These are phyloP conservation scores for Tetrahymena borealis DNA, from an alignment of 73 alveolate genomes.

Conservation along the genomic window DNA sequence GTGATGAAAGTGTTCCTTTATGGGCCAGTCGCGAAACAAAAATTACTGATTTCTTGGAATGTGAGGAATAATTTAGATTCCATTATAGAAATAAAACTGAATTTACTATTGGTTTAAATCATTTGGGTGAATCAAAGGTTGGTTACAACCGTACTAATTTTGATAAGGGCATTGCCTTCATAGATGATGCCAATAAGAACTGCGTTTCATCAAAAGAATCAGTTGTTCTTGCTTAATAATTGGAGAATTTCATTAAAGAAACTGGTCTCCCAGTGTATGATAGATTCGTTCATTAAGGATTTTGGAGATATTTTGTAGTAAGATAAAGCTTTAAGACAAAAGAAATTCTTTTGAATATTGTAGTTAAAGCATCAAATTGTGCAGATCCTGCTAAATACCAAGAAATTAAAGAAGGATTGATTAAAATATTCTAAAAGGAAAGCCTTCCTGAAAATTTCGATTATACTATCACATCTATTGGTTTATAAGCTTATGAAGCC, in stretches of 20 bases:
- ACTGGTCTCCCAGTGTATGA: slow-evolving; percentile 54
- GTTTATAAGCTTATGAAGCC: not conserved
- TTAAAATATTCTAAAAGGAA: not conserved
- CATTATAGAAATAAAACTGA: slow-evolving; percentile 77
- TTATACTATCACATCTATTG: not conserved
- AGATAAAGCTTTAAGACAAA: slow-evolving; percentile 3
- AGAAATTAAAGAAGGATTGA: not conserved
- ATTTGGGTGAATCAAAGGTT: slow-evolving; percentile 47
- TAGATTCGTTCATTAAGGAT: slow-evolving; percentile 50
- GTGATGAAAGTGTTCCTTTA: slow-evolving; percentile 14
- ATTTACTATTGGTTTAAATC: slow-evolving; percentile 63
- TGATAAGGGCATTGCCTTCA: slow-evolving; percentile 54
- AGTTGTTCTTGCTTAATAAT: slow-evolving; percentile 35
- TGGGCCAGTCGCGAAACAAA: slow-evolving; percentile 17
- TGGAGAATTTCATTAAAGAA: slow-evolving; percentile 45
- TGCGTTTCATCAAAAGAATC: slow-evolving; percentile 44
- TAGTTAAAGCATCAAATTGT: not conserved
- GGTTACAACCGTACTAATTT: slow-evolving; percentile 71
- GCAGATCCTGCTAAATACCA: not conserved
- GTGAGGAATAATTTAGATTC: slow-evolving; percentile 25
- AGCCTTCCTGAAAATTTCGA: not conserved
- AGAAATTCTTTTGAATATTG: not conserved
- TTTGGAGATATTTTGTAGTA: slow-evolving; percentile 25
- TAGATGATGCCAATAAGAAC: slow-evolving; percentile 50
- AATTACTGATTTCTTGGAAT: slow-evolving; percentile 1